Percentiles rank a stretch among this genome's conserved stretches.
Conservation (phyloP, 805 yeast species). For the Yamadazyma insecticola region DNA sequence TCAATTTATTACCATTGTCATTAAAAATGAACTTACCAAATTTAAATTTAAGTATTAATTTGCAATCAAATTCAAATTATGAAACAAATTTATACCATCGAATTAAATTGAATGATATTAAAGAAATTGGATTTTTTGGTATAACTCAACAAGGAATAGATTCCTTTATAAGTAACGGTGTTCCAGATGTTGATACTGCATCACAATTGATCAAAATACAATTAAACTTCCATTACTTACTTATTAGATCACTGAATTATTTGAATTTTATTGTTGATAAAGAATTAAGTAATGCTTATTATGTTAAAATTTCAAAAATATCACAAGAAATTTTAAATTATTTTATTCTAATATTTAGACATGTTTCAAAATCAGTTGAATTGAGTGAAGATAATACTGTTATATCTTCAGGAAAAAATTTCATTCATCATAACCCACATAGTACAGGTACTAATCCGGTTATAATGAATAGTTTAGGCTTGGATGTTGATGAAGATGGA, state of each 20-base stretch:
- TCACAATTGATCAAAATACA: slow-evolving; percentile 39
- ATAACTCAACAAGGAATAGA: slow-evolving; percentile 15
- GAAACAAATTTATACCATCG: slow-evolving; percentile 28
- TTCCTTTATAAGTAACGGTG: slow-evolving; percentile 24
- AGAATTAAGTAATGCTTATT: slow-evolving; percentile 32
- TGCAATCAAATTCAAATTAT: too few species aligned
- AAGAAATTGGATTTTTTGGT: slow-evolving; percentile 11
- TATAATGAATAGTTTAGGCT: slow-evolving; percentile 33
- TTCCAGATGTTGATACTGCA: slow-evolving; percentile 37
- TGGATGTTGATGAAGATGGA: slow-evolving; percentile 43
- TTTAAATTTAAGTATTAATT: slow-evolving; percentile 5
- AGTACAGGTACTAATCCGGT: slow-evolving; percentile 16
- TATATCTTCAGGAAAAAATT: slow-evolving; percentile 2
- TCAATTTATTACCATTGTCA: slow-evolving; percentile 24
- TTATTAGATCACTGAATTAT: slow-evolving; percentile 40
- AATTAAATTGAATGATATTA: slow-evolving; percentile 16
- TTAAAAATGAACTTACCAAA: slow-evolving; percentile 26
- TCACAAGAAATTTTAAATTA: slow-evolving; percentile 35
- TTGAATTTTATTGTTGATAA: slow-evolving; percentile 39
- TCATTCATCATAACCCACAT: slow-evolving; percentile 14
- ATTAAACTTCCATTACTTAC: slow-evolving; percentile 38
- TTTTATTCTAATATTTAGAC: slow-evolving; percentile 34
- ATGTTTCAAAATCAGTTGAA: slow-evolving; percentile 20
- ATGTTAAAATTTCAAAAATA: slow-evolving; percentile 30
- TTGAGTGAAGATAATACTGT: slow-evolving; percentile 3